Evolutionary conservation across 805 yeast species (phyloP).

Genomic region (Teunomyces stri): DNA sequence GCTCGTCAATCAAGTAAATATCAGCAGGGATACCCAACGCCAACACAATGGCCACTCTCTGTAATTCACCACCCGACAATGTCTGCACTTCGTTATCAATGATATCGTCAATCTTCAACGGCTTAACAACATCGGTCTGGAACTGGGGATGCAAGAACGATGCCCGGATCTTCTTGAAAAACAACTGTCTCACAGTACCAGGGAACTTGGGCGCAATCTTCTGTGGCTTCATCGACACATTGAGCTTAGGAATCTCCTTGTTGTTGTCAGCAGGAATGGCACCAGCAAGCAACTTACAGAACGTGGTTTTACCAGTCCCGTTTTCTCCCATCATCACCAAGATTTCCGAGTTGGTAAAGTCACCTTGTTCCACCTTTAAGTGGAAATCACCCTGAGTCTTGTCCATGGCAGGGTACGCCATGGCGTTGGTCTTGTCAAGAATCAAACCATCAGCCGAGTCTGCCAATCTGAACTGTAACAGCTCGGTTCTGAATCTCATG

Average conservation of each 20-base stretch:
- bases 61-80: conserved; percentile 98
- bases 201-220: conserved; percentile 98
- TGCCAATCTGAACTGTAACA: conserved; percentile 86
- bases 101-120: conserved; percentile 87
- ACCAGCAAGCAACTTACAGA: conserved; percentile 94
- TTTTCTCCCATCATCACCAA: conserved; percentile 99
- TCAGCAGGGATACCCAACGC: conserved; percentile 95
- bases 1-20: conserved; percentile 96
- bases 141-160: conserved; percentile 94
- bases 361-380: conserved; percentile 78
- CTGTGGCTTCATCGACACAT: conserved; percentile 98
- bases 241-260: conserved; percentile 76
- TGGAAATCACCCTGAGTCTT: conserved; percentile 97
- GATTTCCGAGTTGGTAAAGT: conserved; percentile 93
- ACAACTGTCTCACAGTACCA: conserved; percentile 97
- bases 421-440: conserved; percentile 76
- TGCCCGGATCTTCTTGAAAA: conserved; percentile 94
- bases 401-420: conserved; percentile 73
- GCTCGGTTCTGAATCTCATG: conserved; percentile 93
- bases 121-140: conserved; percentile 97
- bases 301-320: conserved; percentile 99
- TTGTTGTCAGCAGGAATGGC: conserved; percentile 84
- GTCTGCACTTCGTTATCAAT: conserved; percentile 98
- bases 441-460: conserved; percentile 82
- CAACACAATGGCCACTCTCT: conserved; percentile 96